These are phyloP conservation scores for Ophiostoma ips DNA, from an alignment of 2,329 filamentous ascomycete species.

Conservation along the genomic window DNA sequence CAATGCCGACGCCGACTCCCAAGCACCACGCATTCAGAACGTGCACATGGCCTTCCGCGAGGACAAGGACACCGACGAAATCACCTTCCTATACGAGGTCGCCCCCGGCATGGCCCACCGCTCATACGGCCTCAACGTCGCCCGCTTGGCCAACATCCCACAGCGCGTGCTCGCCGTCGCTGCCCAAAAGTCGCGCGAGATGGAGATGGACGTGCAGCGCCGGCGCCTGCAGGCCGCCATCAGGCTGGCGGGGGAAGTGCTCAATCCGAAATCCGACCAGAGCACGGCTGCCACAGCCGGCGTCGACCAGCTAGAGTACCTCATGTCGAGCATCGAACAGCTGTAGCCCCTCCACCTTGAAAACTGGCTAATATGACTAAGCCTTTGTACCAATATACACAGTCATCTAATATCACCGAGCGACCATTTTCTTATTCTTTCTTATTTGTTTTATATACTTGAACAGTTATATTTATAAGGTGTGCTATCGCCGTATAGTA, in stretches of 20 bases:
- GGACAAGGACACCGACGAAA: slow-evolving; percentile 35
- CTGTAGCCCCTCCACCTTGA: slow-evolving; percentile 23
- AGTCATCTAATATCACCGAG: too few relatives aligned
- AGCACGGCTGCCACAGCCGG: slow-evolving; percentile 5
- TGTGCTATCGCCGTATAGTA: too few relatives aligned
- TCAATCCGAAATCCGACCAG: neutral
- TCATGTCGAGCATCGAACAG: slow-evolving; percentile 45
- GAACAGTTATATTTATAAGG: too few relatives aligned
- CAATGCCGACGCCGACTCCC: slow-evolving; percentile 43
- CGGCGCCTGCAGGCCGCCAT: slow-evolving; percentile 43
- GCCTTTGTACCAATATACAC: too few relatives aligned
- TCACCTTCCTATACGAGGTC: slow-evolving; percentile 92
- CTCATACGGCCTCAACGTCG: slow-evolving; percentile 90
- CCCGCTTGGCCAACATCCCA: slow-evolving; percentile 70
- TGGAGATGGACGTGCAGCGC: slow-evolving; percentile 59
- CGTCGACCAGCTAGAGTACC: slow-evolving; percentile 34
- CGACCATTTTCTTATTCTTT: too few relatives aligned
- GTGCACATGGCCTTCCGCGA: slow-evolving; percentile 82
- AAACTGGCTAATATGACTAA: too few relatives aligned
- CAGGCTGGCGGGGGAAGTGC: slow-evolving; percentile 21
- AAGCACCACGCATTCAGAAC: slow-evolving; percentile 47
- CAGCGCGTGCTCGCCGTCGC: slow-evolving; percentile 65
- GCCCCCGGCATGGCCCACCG: slow-evolving; percentile 83
- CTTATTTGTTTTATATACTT: too few relatives aligned
- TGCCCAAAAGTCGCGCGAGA: slow-evolving; percentile 59